Base-by-base conservation (phyloP, 1,284 basidiomycete genomes). In the Erythrobasidium hasegawianum region DNA sequence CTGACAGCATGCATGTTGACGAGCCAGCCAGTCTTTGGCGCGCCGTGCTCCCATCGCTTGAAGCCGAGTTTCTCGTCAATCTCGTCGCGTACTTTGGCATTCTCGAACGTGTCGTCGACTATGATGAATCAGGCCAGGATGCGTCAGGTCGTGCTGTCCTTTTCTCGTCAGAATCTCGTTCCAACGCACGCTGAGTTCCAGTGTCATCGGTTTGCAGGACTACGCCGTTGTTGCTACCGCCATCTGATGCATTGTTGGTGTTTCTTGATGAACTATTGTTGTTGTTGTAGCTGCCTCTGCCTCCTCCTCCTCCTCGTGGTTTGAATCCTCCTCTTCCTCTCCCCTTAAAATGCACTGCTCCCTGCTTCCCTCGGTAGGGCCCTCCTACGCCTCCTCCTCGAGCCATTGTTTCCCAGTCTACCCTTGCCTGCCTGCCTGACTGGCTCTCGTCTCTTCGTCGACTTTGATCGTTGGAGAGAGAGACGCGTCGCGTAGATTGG, bases 1-100 rank as follows among this genome's bases (percentile, higher is more conserved):
- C 20, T 24, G 49, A 92, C 90, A 66, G 94, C 90, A 77, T 96
- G 95, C 94, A 99, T 98, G 77, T 97, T 97, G 69, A 99, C 87
- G 75, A 99, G 81, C 96, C 96, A 98, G 1, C 91, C 93, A 72
- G 81, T 84, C 71, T 80, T 80, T 8, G 82, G 79, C 13, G 75
- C 67, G 0, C 72, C 75, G 67, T 80, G 80, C 69, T 90, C 85
- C 29, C 70, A 81, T 62, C 86, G 81, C 49, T 82, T 81, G 77
- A 98, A 98, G 0, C 96, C 96, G 27, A 98, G 81, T 76, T 88
- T 90, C 77, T 91, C 90, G 74, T 99, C 95, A 27, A 97, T 85
- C 74, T 94, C 90, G 76, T 98, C 92, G 66, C 80, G 81, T 29
- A 87, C 72, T 54, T 82, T 80, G 5, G 87, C 85, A 71, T 85